Evolutionary conservation across 2,329 filamentous ascomycete genomes (phyloP).

Genomic region (Microdochium bolleyi): DNA sequence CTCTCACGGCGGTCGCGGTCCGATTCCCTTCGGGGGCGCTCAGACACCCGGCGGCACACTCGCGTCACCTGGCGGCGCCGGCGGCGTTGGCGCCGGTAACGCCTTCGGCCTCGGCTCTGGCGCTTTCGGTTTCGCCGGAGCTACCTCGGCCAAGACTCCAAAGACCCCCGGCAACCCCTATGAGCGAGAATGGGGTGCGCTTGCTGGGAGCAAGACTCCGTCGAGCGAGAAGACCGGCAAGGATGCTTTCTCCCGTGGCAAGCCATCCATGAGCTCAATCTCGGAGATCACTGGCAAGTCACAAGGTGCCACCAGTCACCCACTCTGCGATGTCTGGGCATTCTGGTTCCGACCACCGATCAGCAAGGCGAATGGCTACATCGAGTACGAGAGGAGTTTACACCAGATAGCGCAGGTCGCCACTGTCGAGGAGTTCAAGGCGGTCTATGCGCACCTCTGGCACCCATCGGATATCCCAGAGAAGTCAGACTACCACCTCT

Average conservation of each 20-base stretch:
- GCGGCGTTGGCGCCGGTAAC: constrained; percentile 67
- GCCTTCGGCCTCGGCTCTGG: constrained; percentile 93
- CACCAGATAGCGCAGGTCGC: constrained; percentile 76
- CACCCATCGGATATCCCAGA: constrained; percentile 79
- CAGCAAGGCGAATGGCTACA: constrained; percentile 79
- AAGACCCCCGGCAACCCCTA: constrained; percentile 78
- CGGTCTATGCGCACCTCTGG: constrained; percentile 82
- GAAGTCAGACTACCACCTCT: constrained; percentile 96
- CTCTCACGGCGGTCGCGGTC: constrained; percentile 57
- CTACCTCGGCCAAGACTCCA: constrained; percentile 62
- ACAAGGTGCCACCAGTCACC: constrained; percentile 40
- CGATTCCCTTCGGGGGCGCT: constrained; percentile 68
- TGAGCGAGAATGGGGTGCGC: constrained; percentile 58
- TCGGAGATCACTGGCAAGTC: constrained; percentile 28
- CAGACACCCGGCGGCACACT: constrained; percentile 62
- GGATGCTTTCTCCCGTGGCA: constrained; percentile 27
- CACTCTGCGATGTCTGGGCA: constrained; percentile 82
- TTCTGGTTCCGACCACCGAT: constrained; percentile 97
- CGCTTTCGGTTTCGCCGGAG: constrained; percentile 92
- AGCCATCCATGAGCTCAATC: constrained; percentile 36
- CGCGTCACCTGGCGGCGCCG: constrained; percentile 67
- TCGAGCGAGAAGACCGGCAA: constrained; percentile 55
- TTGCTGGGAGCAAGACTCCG: constrained; percentile 40
- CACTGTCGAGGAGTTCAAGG: constrained; percentile 86
- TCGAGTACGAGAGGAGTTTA: constrained; percentile 95